Evolutionary conservation across 2,329 filamentous ascomycete genomes (phyloP), one percentile per base, ranked within the genome.

Genomic region (Pseudogymnoascus sp.): DNA sequence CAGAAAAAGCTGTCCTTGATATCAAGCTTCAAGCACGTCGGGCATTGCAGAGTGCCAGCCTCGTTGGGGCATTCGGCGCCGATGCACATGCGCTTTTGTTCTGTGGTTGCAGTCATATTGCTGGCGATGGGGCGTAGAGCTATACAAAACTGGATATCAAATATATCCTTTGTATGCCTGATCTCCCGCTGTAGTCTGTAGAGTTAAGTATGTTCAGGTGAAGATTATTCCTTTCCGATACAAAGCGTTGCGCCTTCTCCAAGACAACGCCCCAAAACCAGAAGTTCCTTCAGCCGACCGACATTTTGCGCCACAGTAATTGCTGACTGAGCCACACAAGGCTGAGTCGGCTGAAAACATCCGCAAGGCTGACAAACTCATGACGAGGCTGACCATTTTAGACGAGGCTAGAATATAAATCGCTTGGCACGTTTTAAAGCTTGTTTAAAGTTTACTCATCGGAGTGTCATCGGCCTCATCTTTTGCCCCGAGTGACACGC

Each of bases 1-100:
- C 95, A 99, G 79, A 97, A 99, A 78, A 87, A 97, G 79, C 91
- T 96, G 73, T 95, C 91, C 74, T 93, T 86, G 71, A 87, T 88
- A 62, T 89, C 90, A 51, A 93, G 80, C 78, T 96, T 97, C 72
- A 97, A 82, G 75, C 95, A 99, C 60, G 91, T 97, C 63, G 95
- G 95, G 77, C 95, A 99, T 76, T 97, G 93, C 57, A 99, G 80
- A 62, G 87, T 81, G 66, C 91, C 88, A 64, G 93, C 93, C 67
- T 93, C 88, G 67, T 97, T 96, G 42, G 84, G 81, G 81, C 95
- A 99, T 75, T 96, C 91, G 64, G 81, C 81, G 60, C 95, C 90
- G 63, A 88, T 81, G 75, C 95, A 99, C 77, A 87, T 88, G 73
- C 84, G 85, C 77, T 85, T 85, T 47, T 51, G 12, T 1, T 60